These are phyloP conservation scores for Thalassia testudinum DNA, from an alignment of 116 monocot genomes.

Conservation along the genomic window DNA sequence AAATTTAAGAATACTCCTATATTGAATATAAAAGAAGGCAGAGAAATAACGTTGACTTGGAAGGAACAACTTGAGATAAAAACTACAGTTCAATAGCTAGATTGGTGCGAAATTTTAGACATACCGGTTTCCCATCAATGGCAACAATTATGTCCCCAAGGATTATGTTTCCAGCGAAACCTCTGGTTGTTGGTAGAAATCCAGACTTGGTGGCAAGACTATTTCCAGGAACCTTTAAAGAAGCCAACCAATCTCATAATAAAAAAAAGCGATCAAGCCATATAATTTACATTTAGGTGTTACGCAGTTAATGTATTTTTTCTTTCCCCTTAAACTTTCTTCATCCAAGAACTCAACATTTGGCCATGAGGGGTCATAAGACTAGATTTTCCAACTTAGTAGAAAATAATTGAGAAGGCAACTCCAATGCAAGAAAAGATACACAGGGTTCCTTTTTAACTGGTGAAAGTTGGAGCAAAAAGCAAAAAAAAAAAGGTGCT, in stretches of 20 bases:
- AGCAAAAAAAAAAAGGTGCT: too few relatives aligned
- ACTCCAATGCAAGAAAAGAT: too few relatives aligned
- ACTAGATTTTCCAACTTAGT: too few relatives aligned
- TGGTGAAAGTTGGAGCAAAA: too few relatives aligned
- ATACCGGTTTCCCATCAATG: conserved; percentile 55
- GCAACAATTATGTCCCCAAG: conserved; percentile 73
- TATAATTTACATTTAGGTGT: too few relatives aligned
- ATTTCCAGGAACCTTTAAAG: conserved; percentile 46
- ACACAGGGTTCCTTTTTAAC: too few relatives aligned
- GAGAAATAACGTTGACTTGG: not conserved
- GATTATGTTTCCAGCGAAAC: conserved; percentile 73
- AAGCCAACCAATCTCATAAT: not conserved
- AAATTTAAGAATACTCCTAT: not conserved
- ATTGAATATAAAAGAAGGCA: not conserved
- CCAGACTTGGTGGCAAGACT: conserved; percentile 70
- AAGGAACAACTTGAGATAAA: not conserved
- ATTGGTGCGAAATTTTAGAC: not conserved
- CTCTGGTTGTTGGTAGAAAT: conserved; percentile 62
- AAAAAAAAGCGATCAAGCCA: too few relatives aligned
- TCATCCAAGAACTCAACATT: too few relatives aligned
- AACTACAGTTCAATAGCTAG: conserved; percentile 1
- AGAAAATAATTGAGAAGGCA: too few relatives aligned
- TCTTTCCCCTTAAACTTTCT: too few relatives aligned
- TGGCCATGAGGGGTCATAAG: too few relatives aligned
- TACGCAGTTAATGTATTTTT: too few relatives aligned